These are phyloP conservation scores for Saturnispora dispora DNA, from an alignment of 805 yeast genomes.

Conservation along the genomic window DNA sequence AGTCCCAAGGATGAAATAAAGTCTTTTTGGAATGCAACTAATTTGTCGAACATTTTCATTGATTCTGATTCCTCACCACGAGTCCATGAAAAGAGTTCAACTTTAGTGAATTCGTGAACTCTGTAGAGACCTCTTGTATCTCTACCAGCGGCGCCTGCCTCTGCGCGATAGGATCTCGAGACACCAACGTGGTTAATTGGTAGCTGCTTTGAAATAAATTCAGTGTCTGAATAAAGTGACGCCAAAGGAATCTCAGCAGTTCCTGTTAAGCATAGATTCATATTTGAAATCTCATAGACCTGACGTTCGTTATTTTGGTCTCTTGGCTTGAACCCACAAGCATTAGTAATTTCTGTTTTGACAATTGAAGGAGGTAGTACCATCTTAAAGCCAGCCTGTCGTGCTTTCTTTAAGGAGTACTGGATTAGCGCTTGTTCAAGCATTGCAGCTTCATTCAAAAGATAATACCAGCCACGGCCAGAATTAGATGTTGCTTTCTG, in stretches of 20 bases:
- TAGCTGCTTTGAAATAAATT: slow-evolving; percentile 25
- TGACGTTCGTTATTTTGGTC: slow-evolving; percentile 83
- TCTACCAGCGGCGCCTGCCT: slow-evolving; percentile 93
- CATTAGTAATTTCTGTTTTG: slow-evolving; percentile 62
- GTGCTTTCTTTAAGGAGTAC: slow-evolving; percentile 61
- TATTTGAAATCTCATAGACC: slow-evolving; percentile 52
- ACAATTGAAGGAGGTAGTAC: slow-evolving; percentile 83
- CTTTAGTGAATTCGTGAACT: slow-evolving; percentile 94
- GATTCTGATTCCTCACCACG: slow-evolving; percentile 31
- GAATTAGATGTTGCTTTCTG: slow-evolving; percentile 62
- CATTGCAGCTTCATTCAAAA: slow-evolving; percentile 75
- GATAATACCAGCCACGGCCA: slow-evolving; percentile 84
- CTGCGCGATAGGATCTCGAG: slow-evolving; percentile 85
- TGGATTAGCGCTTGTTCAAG: slow-evolving; percentile 86
- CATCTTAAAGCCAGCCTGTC: slow-evolving; percentile 56
- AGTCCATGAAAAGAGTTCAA: slow-evolving; percentile 79
- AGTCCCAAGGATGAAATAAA: slow-evolving; percentile 63
- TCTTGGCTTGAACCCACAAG: slow-evolving; percentile 93
- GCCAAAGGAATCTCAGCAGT: slow-evolving; percentile 96
- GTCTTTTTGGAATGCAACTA: slow-evolving; percentile 56
- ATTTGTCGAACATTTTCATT: slow-evolving; percentile 41
- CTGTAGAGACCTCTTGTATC: slow-evolving; percentile 89
- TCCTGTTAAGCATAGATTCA: slow-evolving; percentile 64
- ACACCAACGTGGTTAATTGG: slow-evolving; percentile 68
- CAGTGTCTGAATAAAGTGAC: slow-evolving; percentile 52